Percentiles rank a stretch among this genome's conserved stretches.
Conservation (phyloP, 176 grass and related monocot species). For the Cymbopogon citratus region DNA sequence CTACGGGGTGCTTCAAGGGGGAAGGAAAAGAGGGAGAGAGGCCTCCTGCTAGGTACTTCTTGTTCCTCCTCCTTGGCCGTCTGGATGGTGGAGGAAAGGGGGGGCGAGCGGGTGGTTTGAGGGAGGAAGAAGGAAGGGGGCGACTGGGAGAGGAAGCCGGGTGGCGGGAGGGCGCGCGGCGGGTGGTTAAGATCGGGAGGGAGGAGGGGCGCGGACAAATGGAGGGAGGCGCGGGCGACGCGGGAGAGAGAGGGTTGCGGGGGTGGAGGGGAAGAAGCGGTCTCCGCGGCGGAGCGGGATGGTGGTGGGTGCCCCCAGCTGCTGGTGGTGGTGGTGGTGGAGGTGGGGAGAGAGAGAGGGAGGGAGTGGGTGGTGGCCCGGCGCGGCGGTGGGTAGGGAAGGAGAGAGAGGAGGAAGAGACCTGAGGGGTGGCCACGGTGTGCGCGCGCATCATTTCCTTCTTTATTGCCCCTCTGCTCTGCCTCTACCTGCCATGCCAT, state of each 20-base stretch:
- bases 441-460: conserved; percentile 60
- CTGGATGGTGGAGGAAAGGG: background rate
- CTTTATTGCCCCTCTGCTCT: conserved; percentile 10
- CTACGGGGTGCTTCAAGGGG: background rate
- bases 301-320: conserved; percentile 27
- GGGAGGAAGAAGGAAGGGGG: background rate
- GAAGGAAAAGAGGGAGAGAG: background rate
- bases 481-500: background rate
- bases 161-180: background rate
- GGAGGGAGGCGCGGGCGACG: conserved; percentile 38
- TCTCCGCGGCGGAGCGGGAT: too few relatives aligned
- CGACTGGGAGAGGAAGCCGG: background rate
- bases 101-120: background rate
- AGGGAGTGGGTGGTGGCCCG: background rate
- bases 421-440: conserved; percentile 24
- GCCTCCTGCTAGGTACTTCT: background rate
- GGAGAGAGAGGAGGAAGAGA: background rate
- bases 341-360: background rate
- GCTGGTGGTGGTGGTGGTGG: background rate
- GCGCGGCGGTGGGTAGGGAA: background rate
- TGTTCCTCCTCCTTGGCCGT: background rate
- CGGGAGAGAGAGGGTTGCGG: conserved; percentile 42
- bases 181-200: conserved; percentile 36
- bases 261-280: conserved; percentile 13
- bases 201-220: conserved; percentile 22